Base-by-base conservation (phyloP, 2,329 filamentous ascomycete genomes). In the Xylaria arbuscula region DNA sequence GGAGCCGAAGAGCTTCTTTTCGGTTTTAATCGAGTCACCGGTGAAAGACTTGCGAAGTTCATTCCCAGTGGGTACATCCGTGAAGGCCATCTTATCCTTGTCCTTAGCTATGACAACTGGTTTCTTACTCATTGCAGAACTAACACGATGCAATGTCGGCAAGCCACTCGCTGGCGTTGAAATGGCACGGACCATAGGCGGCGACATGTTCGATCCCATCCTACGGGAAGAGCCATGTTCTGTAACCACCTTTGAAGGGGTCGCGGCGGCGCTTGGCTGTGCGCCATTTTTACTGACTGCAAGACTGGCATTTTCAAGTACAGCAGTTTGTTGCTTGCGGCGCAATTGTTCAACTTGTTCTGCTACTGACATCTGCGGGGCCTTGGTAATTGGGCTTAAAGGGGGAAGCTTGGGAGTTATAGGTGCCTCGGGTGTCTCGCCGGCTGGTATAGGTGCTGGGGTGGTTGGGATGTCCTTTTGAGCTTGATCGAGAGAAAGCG, bases 1-100 rank as follows among this genome's bases (percentile, higher is more conserved):
- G 89, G 89, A 64, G 59, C 67, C 69, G 48, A 78, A 79, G 6
- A 97, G 83, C 74, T 93, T 93, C 80, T 93, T 95, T 70, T 97
- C 93, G 40, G 81, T 81, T 73, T 85, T 87, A 64, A 80, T 72
- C 24, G 82, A 80, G 9, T 81, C 80, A 51, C 84, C 83, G 3
- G 78, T 76, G 9, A 78, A 55, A 3, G 69, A 65, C 65, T 78
- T 80, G 19, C 79, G 78, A 19, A 75, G 65, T 40, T 81, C 79
- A n/a, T 70, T 66, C 7, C 77, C 74, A 15, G 73, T 64, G 10
- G 76, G 73, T 0, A 66, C 69, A 50, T 80, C 80, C 10, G 54
- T 40, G 1, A 70, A 54, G n/a, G 65, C 47, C 3, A 58, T 67
- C 64, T 72, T 76, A 4, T 77, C 76, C 60, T 74, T 77, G 66